Percentiles rank a stretch among this genome's conserved stretches.
These are phyloP conservation scores for Ogataea siamensis DNA, from an alignment of 805 yeast species.

Conservation along the genomic window DNA sequence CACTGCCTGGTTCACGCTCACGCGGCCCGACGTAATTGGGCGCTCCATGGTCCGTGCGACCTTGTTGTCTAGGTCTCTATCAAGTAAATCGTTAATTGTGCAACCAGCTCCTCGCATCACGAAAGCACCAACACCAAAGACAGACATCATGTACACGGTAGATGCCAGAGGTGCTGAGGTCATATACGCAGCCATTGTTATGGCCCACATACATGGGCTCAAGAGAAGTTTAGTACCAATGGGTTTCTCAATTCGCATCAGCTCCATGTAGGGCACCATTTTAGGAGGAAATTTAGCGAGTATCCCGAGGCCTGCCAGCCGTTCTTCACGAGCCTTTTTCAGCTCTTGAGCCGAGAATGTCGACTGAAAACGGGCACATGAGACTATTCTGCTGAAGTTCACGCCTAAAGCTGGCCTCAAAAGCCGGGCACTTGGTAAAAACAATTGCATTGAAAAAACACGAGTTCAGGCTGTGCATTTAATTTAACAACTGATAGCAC, in stretches of 20 bases:
- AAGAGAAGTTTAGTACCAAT: slow-evolving; percentile 87
- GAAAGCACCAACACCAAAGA: slow-evolving; percentile 81
- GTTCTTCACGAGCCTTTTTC: slow-evolving; percentile 49
- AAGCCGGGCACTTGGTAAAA: slow-evolving; percentile 4
- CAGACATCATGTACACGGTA: slow-evolving; percentile 57
- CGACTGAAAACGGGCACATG: slow-evolving; percentile 11
- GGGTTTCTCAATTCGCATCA: slow-evolving; percentile 91
- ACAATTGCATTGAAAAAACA: slow-evolving; percentile 1
- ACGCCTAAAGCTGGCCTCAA: slow-evolving; percentile 4
- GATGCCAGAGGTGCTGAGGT: slow-evolving; percentile 65
- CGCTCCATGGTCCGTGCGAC: slow-evolving; percentile 87
- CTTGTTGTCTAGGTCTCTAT: slow-evolving; percentile 75
- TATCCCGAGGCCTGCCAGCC: slow-evolving; percentile 46
- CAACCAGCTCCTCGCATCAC: slow-evolving; percentile 99
- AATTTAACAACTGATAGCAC: too few species aligned
- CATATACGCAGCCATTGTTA: slow-evolving; percentile 81
- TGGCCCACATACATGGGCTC: slow-evolving; percentile 90
- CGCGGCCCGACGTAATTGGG: slow-evolving; percentile 90
- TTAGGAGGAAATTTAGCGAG: slow-evolving; percentile 64
- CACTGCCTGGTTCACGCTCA: slow-evolving; percentile 66
- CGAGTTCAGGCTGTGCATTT: slow-evolving; percentile 4
- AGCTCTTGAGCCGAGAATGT: slow-evolving; percentile 41
- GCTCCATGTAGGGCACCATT: slow-evolving; percentile 86
- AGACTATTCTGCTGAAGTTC: neutral
- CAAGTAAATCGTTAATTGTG: slow-evolving; percentile 87